Evolutionary conservation across 2,329 filamentous ascomycete genomes (phyloP), one percentile per base, ranked within the genome.

Genomic region (Calonectria pauciramosa): DNA sequence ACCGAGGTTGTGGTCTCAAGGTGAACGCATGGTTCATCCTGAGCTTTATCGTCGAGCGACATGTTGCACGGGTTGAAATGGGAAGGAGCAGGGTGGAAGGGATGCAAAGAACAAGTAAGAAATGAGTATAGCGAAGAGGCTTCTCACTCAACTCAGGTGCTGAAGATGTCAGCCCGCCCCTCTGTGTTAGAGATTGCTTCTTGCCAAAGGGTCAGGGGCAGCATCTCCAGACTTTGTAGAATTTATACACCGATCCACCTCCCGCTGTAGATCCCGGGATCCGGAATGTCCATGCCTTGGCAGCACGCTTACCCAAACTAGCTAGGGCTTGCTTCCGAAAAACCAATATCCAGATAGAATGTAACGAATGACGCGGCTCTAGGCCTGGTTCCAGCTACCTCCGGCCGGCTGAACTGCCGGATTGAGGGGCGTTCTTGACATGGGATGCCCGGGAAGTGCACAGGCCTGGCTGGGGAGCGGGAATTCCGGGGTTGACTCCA

Each of bases 1-100:
- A 68, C 47, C 11, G 70, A 68, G 34, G 44, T 49, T 10, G 65
- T 52, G 6, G 56, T 64, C 26, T 72, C 70, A 28, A 72, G 47
- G 52, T 72, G 70, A 34, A 68, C 26, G 36, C 66, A 68, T 28
- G 51, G 44, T 9, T 72, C 65, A 26, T 41, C 47, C 36, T 68
- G 68, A 44, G 52, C n/a, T 47, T 47, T 34, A 13, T 64, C 65
- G 64, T 63, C 49, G 8, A 54, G 20, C 11, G 65, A 38, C 70
- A 72, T 72, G n/a, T 5, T 64, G 38, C 14, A 2, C 34, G 11
- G 13, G 26, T 41, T 2, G n/a, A 28, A 60, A 23, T 23, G 44
- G 4, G 23, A 26, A 11, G 28, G 13, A 28, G 16, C 18, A 41
- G 11, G 30, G 20, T 10, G 32, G 34, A 13, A 41, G 20, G 13